These are phyloP conservation scores for Solanum dulcamara DNA, from an alignment of 257 asterid genomes.

Conservation along the genomic window DNA sequence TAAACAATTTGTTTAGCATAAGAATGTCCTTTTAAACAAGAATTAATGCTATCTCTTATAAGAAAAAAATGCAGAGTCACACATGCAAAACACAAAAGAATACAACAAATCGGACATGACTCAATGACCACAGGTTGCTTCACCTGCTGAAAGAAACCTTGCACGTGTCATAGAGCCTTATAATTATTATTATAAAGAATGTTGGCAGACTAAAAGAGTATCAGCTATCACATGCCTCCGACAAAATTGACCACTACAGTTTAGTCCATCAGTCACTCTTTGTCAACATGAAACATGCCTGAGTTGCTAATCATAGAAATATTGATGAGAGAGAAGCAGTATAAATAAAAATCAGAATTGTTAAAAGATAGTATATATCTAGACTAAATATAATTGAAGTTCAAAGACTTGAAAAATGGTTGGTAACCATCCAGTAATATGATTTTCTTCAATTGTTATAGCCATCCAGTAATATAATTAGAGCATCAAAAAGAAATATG, in stretches of 20 bases:
- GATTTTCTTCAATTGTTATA: neutral
- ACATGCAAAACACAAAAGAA: neutral
- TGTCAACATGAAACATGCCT: neutral
- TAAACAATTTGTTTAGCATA: neutral
- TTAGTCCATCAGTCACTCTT: neutral
- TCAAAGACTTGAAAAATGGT: neutral
- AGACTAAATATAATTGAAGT: neutral
- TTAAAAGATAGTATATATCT: neutral
- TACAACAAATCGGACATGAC: neutral
- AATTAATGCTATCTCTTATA: neutral
- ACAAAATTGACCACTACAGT: neutral
- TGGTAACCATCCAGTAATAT: neutral
- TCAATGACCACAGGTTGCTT: neutral
- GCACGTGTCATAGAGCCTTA: neutral
- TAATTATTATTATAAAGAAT: neutral
- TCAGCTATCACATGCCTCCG: neutral
- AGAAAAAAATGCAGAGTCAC: neutral
- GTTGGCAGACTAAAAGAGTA: neutral
- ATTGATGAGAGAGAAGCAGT: neutral
- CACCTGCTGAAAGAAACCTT: neutral
- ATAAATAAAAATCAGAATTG: neutral
- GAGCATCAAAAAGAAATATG: neutral
- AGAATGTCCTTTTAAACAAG: neutral
- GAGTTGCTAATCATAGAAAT: neutral
- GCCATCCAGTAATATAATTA: neutral